These are phyloP conservation scores for Sporodiniella umbellata DNA, from an alignment of 371 early-diverging fungal genomes.

Conservation along the genomic window DNA sequence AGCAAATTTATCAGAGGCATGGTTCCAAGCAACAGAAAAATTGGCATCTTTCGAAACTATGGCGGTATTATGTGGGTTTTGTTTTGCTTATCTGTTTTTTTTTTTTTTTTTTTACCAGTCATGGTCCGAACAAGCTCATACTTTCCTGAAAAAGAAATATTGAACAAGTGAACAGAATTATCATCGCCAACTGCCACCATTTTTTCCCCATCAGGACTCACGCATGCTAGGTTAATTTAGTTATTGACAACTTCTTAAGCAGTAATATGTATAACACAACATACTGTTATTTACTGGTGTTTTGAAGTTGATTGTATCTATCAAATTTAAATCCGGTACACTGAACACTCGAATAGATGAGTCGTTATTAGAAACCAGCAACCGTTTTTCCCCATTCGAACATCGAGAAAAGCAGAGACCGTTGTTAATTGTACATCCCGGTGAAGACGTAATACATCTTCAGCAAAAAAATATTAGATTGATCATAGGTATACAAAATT, in stretches of 20 bases:
- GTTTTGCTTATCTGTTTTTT: not conserved
- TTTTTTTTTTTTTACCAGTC: conserved; percentile 54
- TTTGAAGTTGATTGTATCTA: conserved; percentile 69
- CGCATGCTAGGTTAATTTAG: conserved; percentile 48
- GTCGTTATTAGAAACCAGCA: conserved; percentile 93
- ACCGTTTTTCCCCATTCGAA: conserved; percentile 58
- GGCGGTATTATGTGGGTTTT: no score
- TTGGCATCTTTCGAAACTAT: conserved; percentile 30
- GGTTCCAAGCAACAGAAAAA: conserved; percentile 63
- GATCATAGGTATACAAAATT: conserved; percentile 3
- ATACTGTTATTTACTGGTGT: conserved; percentile 85
- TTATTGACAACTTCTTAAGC: not conserved
- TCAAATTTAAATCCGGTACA: conserved; percentile 65
- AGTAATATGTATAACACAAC: no score
- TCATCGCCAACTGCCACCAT: conserved; percentile 88
- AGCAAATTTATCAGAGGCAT: conserved; percentile 68
- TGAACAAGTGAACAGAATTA: conserved; percentile 77
- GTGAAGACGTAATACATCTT: conserved; percentile 70
- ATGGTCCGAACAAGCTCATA: conserved; percentile 68
- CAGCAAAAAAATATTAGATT: not conserved
- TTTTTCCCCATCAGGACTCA: conserved; percentile 82
- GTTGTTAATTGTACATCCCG: conserved; percentile 91
- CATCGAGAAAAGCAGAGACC: conserved; percentile 71
- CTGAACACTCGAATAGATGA: conserved; percentile 86
- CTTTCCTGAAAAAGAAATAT: conserved; percentile 56